Base-by-base conservation (phyloP, 2,329 filamentous ascomycete species). In the Dactylellina haptotyla region DNA sequence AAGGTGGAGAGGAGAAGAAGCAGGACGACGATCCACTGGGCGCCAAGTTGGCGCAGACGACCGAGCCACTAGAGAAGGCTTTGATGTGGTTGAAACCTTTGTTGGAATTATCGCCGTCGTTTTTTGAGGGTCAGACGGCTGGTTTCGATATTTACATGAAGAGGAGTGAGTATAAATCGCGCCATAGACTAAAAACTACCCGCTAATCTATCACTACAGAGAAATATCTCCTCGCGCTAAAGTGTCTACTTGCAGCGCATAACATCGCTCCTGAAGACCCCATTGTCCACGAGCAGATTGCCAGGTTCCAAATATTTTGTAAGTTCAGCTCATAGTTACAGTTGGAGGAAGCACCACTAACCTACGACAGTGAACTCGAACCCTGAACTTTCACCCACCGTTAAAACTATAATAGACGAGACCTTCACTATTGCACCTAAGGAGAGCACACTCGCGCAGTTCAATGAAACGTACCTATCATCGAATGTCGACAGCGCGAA, bases 141-240 rank as follows among this genome's bases (percentile, higher is more conserved):
- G 95, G 93, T 3, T 98, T 97, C 78, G 93, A 98, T 82, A 90
- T 99, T 16, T 93, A 92, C 80, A 84, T 96, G 71, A 86, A 93
- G 79, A 86, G 90, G 83, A 88, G 93, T 96, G 87, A 23, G 65
- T 18, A 34, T 37, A 28, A 14, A 18, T 12, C 18, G 1, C 16
- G 20, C 32, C 14, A 10, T 20, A 16, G 16, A 41, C 37, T 9
- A 25, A 56, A 16, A 76, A 71, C 71, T 64, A 75, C n/a, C n/a
- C n/a, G n/a, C 75, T 81, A 79, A 82, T 57, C 41, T 9, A 39
- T 23, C 2, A 23, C 1, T 32, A 72, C 78, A 94, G 93, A 88
- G 80, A 97, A 97, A 83, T 92, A 91, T 79, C 83, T 96, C 45
- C 89, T 96, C 72, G 94, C 95, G 0, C 85, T 97, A 70, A 91